phyloP scores from a whole-genome alignment of 2,329 filamentous ascomycete species.

The Botrytis deweyae region DNA sequence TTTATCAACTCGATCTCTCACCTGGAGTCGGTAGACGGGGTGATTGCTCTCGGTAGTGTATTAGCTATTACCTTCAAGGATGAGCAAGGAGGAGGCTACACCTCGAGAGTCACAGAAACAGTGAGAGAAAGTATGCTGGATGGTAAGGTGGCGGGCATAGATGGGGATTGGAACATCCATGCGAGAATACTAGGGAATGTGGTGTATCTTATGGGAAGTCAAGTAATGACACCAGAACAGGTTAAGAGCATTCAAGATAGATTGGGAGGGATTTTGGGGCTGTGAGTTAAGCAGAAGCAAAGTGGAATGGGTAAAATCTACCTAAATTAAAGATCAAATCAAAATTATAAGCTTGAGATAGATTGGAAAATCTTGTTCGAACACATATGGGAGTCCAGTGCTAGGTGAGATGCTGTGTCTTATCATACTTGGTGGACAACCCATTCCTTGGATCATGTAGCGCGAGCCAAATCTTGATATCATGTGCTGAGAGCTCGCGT shows the following conservation, averaged over 20 bases:
- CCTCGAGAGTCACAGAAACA: conserved; percentile 43
- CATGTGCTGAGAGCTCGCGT: no score
- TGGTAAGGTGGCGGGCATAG: not conserved
- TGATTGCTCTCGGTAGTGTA: conserved; percentile 74
- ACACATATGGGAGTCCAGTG: not conserved
- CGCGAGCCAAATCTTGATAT: not conserved
- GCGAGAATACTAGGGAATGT: conserved; percentile 57
- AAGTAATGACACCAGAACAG: conserved; percentile 42
- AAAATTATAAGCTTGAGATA: no score
- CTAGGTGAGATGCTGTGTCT: not conserved
- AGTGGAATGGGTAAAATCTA: not conserved
- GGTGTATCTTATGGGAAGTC: conserved; percentile 57
- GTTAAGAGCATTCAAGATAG: conserved; percentile 30
- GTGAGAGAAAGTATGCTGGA: conserved; percentile 41
- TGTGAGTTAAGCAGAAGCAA: not conserved
- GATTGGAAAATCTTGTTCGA: not conserved
- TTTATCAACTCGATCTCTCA: conserved; percentile 61
- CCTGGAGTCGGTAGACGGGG: conserved; percentile 55
- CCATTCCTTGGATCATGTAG: not conserved
- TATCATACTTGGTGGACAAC: not conserved
- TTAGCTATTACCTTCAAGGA: conserved; percentile 60
- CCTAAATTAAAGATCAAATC: not conserved
- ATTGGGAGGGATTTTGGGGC: conserved; percentile 21
- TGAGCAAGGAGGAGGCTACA: conserved; percentile 40
- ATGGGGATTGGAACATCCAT: conserved; percentile 47